phyloP scores from a whole-genome alignment of 208 protist species.

The Vickermania ingenoplastis region DNA sequence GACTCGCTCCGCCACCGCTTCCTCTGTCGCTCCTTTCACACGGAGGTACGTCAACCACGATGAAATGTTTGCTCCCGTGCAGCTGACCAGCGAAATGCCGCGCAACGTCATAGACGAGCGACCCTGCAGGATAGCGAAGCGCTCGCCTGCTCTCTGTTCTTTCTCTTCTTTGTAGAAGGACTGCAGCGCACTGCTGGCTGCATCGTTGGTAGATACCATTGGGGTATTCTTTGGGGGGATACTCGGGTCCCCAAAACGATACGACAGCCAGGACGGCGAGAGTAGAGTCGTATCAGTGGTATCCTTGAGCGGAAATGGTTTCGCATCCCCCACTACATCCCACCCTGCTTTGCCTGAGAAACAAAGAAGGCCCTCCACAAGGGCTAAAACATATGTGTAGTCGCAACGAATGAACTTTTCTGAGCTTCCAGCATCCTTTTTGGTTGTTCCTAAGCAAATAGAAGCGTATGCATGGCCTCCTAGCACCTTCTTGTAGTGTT shows the following conservation, averaged over 20 bases:
- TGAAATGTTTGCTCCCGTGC: constrained; percentile 25
- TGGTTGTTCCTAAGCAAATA: constrained; percentile 79
- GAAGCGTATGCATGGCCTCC: constrained; percentile 46
- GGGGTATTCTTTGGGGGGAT: not conserved
- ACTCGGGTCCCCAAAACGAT: not conserved
- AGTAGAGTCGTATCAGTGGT: too few species aligned
- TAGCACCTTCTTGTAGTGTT: constrained; percentile 32
- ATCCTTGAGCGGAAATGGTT: too few species aligned
- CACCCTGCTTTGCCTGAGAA: constrained; percentile 28
- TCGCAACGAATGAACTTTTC: constrained; percentile 54
- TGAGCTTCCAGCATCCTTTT: constrained; percentile 62
- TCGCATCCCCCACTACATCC: not conserved
- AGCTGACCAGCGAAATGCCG: constrained; percentile 39
- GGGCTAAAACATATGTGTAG: constrained; percentile 64
- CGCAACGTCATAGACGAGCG: constrained; percentile 15
- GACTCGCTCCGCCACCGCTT: constrained; percentile 32
- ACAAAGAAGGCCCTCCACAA: constrained; percentile 40
- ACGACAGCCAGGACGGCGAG: not conserved
- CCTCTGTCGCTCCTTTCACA: constrained; percentile 57
- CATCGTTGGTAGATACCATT: not conserved
- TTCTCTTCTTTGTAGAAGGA: not conserved
- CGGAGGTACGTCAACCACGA: constrained; percentile 62
- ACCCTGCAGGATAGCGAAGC: constrained; percentile 4
- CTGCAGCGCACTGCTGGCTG: not conserved
- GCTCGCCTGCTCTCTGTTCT: not conserved